Evolutionary conservation across 1,284 basidiomycete species (phyloP).

Genomic region (Fistulinella cinereoalba): DNA sequence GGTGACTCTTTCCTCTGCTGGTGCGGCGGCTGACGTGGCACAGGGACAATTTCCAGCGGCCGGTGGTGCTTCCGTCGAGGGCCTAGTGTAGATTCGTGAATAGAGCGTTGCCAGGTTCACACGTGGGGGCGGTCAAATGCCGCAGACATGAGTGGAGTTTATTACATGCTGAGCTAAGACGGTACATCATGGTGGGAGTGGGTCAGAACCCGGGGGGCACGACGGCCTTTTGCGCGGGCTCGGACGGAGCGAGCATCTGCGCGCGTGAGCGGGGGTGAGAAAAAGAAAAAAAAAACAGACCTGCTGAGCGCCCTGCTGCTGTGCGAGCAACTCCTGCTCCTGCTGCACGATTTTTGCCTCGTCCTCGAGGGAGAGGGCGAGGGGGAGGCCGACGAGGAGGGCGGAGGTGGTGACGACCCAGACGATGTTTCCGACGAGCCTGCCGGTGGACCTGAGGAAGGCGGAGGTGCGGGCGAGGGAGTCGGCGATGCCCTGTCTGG

Average conservation of each 20-base stretch:
- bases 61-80: slow-evolving; percentile 47
- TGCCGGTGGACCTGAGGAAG: slow-evolving; percentile 63
- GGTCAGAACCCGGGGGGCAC: slow-evolving; percentile 73
- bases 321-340: slow-evolving; percentile 92
- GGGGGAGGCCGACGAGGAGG: slow-evolving; percentile 88
- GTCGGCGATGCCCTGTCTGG: slow-evolving; percentile 72
- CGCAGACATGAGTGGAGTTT: too few species aligned
- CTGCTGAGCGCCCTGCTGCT: slow-evolving; percentile 90
- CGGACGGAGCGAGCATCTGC: slow-evolving; percentile 65
- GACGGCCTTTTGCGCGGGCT: slow-evolving; percentile 58
- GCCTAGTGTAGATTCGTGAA: too few species aligned
- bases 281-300: slow-evolving; percentile 43
- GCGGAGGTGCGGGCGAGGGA: slow-evolving; percentile 60
- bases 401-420: slow-evolving; percentile 96
- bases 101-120: slow-evolving; percentile 36
- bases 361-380: slow-evolving; percentile 92
- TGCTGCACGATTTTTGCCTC: slow-evolving; percentile 93
- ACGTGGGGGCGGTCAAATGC: slow-evolving; percentile 18
- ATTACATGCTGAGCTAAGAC: too few species aligned
- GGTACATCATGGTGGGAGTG: slow-evolving; percentile 21
- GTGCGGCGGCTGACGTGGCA: slow-evolving; percentile 6
- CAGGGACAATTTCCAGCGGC: slow-evolving; percentile 55
- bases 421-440: slow-evolving; percentile 81
- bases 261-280: slow-evolving; percentile 6
- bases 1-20: too few species aligned